A percentile compares a stretch with the other conserved stretches of the same genome.
These are phyloP conservation scores for Arthrinium phaeospermum DNA, from an alignment of 2,329 filamentous ascomycete genomes.

Conservation along the genomic window DNA sequence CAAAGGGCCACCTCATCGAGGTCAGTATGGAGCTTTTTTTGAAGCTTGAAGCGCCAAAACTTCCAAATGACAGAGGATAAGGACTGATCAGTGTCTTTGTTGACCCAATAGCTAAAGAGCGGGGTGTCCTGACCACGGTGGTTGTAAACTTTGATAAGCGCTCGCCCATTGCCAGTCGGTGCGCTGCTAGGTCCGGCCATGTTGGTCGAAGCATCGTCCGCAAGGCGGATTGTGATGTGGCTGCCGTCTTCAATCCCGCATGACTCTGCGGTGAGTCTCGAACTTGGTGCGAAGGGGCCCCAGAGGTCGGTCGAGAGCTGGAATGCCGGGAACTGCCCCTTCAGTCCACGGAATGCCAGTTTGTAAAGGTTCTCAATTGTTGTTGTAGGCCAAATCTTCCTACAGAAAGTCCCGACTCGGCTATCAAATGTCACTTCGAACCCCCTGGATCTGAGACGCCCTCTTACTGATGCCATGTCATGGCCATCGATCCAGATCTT, in stretches of 20 bases:
- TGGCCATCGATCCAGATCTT: not conserved
- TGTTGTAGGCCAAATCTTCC: not conserved
- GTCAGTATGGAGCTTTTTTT: not conserved
- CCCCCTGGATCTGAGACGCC: not conserved
- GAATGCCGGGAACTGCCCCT: not conserved
- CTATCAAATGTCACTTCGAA: not conserved
- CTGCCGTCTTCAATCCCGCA: not conserved
- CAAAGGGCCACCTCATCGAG: not conserved
- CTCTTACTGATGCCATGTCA: not conserved
- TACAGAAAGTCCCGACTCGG: not conserved
- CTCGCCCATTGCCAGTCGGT: not conserved
- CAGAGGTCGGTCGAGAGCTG: not conserved
- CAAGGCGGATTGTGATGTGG: not conserved
- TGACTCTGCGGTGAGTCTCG: not conserved
- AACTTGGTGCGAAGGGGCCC: not conserved
- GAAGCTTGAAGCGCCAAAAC: not conserved
- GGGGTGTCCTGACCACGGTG: rapidly evolving
- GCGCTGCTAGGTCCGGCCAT: not conserved
- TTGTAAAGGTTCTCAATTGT: not conserved
- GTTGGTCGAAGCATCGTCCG: not conserved
- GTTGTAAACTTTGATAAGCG: not conserved
- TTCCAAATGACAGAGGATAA: not conserved
- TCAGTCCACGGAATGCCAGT: not conserved
- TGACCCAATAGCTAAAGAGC: not conserved
- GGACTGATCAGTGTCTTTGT: not conserved